A percentile compares a stretch with the other conserved stretches of the same genome.
Conservation (phyloP, 2,329 filamentous ascomycete species). For the Catunica adiposa region DNA sequence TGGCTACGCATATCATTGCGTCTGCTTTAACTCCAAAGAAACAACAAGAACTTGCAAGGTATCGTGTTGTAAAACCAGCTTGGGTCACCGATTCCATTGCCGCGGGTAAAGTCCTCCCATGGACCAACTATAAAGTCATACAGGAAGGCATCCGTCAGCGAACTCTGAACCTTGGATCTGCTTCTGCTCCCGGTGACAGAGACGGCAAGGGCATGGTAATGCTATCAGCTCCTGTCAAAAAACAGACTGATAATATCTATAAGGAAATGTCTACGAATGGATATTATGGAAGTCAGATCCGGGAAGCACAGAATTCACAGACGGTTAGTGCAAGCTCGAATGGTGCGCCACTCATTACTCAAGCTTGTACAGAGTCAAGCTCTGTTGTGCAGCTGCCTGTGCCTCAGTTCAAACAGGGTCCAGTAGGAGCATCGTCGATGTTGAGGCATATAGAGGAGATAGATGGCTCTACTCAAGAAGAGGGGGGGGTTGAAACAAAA, state of each 20-base stretch:
- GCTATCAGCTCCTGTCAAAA: constrained; percentile 24
- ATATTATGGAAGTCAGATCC: constrained; percentile 59
- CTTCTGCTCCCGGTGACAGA: constrained; percentile 17
- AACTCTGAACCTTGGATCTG: constrained; percentile 32
- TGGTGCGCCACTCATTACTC: too few species aligned
- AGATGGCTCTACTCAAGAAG: too few species aligned
- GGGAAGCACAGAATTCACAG: constrained; percentile 13
- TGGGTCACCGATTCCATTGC: constrained; percentile 86
- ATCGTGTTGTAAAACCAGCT: constrained; percentile 83
- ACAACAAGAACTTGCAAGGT: constrained; percentile 67
- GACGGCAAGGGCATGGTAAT: constrained; percentile 39
- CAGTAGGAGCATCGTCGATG: too few species aligned
- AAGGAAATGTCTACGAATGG: constrained; percentile 65
- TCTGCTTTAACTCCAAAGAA: constrained; percentile 86
- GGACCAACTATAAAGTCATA: constrained; percentile 69
- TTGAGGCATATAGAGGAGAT: too few species aligned
- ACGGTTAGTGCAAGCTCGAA: constrained; percentile 7
- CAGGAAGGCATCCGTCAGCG: constrained; percentile 75
- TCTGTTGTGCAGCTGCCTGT: too few species aligned
- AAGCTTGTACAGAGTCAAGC: too few species aligned
- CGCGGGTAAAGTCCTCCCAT: constrained; percentile 66
- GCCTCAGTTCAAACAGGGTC: too few species aligned
- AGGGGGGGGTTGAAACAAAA: too few species aligned
- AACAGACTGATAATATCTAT: constrained; percentile 42
- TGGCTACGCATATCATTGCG: constrained; percentile 89